These are phyloP conservation scores for Daedaleopsis sinensis DNA, from an alignment of 768 basidiomycete genomes.

Conservation along the genomic window DNA sequence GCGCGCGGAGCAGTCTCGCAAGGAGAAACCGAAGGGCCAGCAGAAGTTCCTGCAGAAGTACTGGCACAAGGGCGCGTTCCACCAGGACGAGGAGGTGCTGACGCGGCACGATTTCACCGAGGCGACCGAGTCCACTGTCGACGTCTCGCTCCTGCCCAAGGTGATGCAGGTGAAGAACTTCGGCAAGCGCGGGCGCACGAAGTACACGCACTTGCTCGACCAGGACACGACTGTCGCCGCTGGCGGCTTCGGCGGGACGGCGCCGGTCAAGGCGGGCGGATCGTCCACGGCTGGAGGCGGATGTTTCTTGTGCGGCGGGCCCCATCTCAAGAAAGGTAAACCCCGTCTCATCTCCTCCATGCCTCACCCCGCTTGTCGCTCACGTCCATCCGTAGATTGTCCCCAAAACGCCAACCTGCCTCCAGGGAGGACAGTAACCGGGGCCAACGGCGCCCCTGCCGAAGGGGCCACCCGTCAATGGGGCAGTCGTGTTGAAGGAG, in stretches of 20 bases:
- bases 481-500: constrained; percentile 25
- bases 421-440: constrained; percentile 33
- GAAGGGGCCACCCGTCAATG: constrained; percentile 26
- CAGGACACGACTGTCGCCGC: constrained; percentile 80
- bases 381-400: constrained; percentile 31
- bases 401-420: constrained; percentile 35
- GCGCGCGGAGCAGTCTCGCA: constrained; percentile 76
- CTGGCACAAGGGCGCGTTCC: constrained; percentile 99
- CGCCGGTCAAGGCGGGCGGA: constrained; percentile 57
- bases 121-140: constrained; percentile 85
- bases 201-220: constrained; percentile 95
- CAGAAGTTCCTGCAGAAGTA: constrained; percentile 97
- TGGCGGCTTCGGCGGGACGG: constrained; percentile 69
- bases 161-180: constrained; percentile 98
- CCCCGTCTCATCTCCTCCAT: neutral
- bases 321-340: constrained; percentile 90
- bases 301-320: constrained; percentile 94
- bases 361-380: neutral
- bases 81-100: constrained; percentile 94
- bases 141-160: constrained; percentile 86
- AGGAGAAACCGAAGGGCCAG: constrained; percentile 88
- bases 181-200: constrained; percentile 88
- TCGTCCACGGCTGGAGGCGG: constrained; percentile 53
- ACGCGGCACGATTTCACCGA: constrained; percentile 84
- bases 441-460: constrained; percentile 33